Percentiles rank a stretch among this genome's conserved stretches.
phyloP scores from a whole-genome alignment of 306 rosid genomes.

The Begonia masoniana region DNA sequence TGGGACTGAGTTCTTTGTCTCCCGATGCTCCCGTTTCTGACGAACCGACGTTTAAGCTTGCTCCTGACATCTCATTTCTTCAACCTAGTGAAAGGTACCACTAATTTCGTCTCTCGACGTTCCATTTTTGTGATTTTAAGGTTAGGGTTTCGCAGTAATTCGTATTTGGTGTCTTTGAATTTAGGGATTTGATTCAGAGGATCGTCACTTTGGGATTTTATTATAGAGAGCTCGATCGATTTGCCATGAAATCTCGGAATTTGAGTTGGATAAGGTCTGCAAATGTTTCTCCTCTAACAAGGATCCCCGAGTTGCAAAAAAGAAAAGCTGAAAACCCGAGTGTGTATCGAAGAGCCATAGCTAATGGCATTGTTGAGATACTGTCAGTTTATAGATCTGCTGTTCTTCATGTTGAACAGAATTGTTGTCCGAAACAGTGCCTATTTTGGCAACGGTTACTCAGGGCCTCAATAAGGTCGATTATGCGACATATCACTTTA shows the following conservation, averaged over 20 bases:
- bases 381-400: slow-evolving; percentile 74
- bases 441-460: slow-evolving; percentile 76
- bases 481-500: slow-evolving; percentile 1
- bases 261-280: slow-evolving; percentile 79
- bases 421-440: slow-evolving; percentile 66
- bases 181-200: slow-evolving; percentile 85
- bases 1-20: slow-evolving; percentile 13
- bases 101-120: not conserved
- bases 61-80: slow-evolving; percentile 76
- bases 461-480: slow-evolving; percentile 87
- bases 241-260: slow-evolving; percentile 66
- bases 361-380: slow-evolving; percentile 87
- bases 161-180: slow-evolving; percentile 2
- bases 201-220: slow-evolving; percentile 75
- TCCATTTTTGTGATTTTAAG: too few species aligned
- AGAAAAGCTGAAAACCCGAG: slow-evolving; percentile 38
- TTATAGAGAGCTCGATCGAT: slow-evolving; percentile 79
- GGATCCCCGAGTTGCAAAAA: slow-evolving; percentile 15
- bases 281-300: slow-evolving; percentile 22
- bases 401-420: slow-evolving; percentile 80
- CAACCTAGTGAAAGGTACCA: slow-evolving; percentile 73
- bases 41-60: slow-evolving; percentile 66
- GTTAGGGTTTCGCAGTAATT: too few species aligned
- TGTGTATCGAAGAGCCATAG: slow-evolving; percentile 79
- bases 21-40: slow-evolving; percentile 41